These are phyloP conservation scores for Cucumis hystrix DNA, from an alignment of 306 rosid species.

Conservation along the genomic window DNA sequence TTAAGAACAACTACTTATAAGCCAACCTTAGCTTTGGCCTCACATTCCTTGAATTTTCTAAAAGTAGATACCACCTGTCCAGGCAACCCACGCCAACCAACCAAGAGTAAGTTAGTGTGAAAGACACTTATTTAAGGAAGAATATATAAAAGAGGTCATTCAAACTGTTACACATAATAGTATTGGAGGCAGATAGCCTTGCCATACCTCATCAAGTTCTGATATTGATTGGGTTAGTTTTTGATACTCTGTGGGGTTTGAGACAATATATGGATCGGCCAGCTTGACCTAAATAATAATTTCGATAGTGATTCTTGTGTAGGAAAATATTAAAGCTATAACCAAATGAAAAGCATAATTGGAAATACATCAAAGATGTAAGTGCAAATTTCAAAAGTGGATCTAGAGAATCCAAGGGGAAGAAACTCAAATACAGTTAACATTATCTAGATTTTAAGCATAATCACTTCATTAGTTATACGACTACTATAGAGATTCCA, in stretches of 20 bases:
- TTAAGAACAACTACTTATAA: not conserved
- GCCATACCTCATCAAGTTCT: slow-evolving; percentile 67
- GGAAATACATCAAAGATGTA: not conserved
- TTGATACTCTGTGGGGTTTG: slow-evolving; percentile 83
- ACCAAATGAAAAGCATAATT: not conserved
- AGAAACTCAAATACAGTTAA: not conserved
- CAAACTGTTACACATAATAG: not conserved
- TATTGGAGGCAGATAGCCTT: not conserved
- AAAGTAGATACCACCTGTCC: slow-evolving; percentile 64
- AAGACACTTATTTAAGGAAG: no score
- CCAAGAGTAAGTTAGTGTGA: not conserved
- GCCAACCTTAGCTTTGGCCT: slow-evolving; percentile 51
- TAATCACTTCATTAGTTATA: not conserved
- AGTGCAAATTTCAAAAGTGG: not conserved
- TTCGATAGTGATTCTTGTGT: not conserved
- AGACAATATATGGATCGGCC: slow-evolving; percentile 76
- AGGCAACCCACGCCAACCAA: slow-evolving; percentile 5
- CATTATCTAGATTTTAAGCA: not conserved
- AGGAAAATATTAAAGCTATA: not conserved
- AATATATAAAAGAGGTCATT: not conserved
- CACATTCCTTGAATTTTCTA: slow-evolving; percentile 64
- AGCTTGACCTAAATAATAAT: slow-evolving; percentile 56
- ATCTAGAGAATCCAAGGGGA: not conserved
- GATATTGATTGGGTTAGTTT: slow-evolving; percentile 86
- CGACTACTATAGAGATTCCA: not conserved